Percentiles rank a stretch among this genome's conserved stretches.
phyloP scores from a whole-genome alignment of 106 monocot genomes.

The Apostasia shenzhenica region DNA sequence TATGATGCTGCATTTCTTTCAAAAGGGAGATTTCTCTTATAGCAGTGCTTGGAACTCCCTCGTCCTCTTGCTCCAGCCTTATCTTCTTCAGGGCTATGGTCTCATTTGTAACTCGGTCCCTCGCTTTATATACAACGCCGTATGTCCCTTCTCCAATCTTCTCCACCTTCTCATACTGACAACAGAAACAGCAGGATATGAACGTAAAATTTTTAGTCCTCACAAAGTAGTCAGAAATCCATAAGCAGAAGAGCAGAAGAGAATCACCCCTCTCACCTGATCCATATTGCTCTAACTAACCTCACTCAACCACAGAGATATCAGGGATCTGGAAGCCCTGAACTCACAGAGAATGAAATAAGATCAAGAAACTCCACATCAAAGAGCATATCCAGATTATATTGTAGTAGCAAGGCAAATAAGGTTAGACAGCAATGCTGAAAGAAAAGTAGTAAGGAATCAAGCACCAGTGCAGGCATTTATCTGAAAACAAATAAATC shows the following conservation, averaged over 20 bases:
- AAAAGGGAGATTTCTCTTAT: conserved; percentile 73
- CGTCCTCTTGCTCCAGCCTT: conserved; percentile 70
- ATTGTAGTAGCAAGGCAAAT: too few relatives aligned
- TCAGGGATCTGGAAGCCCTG: conserved; percentile 7
- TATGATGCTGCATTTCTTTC: conserved; percentile 69
- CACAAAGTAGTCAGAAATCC: neutral
- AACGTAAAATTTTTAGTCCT: neutral
- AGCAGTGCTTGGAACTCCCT: conserved; percentile 72
- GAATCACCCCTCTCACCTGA: conserved; percentile 5
- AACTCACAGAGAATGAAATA: conserved; percentile 20
- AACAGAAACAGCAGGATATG: neutral
- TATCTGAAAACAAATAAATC: too few relatives aligned
- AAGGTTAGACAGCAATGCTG: too few relatives aligned
- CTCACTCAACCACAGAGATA: neutral
- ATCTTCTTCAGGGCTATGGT: conserved; percentile 77
- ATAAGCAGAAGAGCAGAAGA: neutral
- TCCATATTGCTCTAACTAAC: conserved; percentile 9
- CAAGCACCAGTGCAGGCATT: too few relatives aligned
- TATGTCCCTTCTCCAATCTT: conserved; percentile 83
- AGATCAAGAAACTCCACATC: neutral
- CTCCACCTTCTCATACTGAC: conserved; percentile 43
- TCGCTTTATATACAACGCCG: conserved; percentile 83
- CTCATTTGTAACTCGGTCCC: conserved; percentile 59
- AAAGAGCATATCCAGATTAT: too few relatives aligned
- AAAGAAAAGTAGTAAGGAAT: too few relatives aligned